Evolutionary conservation across 331 rosid genomes (phyloP).

Genomic region (Prunus yedoensis): DNA sequence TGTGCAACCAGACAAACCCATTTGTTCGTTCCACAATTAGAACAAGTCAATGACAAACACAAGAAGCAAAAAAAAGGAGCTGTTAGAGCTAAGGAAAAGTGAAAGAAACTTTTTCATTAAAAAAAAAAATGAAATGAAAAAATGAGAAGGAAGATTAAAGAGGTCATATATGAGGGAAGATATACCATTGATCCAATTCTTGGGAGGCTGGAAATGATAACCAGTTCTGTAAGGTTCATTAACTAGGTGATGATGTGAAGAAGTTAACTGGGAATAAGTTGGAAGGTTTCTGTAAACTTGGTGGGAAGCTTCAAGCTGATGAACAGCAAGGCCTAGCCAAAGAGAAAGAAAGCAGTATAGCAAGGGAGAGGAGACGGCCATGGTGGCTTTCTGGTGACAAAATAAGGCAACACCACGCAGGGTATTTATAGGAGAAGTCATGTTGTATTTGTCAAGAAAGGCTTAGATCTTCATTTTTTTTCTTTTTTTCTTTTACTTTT

Average conservation of each 20-base stretch:
- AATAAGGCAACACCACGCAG: not conserved
- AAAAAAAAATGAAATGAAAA: not conserved
- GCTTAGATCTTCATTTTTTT: not conserved
- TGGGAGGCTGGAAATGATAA: slow-evolving; percentile 78
- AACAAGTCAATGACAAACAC: slow-evolving; percentile 26
- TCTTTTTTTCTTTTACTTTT: no score
- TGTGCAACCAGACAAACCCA: slow-evolving; percentile 39
- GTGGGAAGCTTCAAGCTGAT: slow-evolving; percentile 52
- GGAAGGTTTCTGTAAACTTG: slow-evolving; percentile 39
- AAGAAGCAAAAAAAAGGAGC: slow-evolving; percentile 16
- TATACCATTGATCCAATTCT: slow-evolving; percentile 82
- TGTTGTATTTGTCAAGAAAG: not conserved
- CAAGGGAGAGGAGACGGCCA: slow-evolving; percentile 23
- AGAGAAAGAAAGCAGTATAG: slow-evolving; percentile 28
- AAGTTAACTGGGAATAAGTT: slow-evolving; percentile 19
- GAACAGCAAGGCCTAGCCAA: slow-evolving; percentile 27
- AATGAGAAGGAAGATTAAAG: not conserved
- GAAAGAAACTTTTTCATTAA: not conserved
- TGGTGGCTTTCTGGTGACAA: not conserved
- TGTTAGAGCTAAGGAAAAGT: slow-evolving; percentile 14
- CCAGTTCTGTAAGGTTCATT: slow-evolving; percentile 67
- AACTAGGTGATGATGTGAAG: slow-evolving; percentile 26
- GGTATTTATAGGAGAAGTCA: slow-evolving; percentile 5
- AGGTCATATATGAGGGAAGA: not conserved
- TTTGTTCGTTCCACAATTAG: slow-evolving; percentile 37